These are phyloP conservation scores for Saksenaea vasiformis DNA, from an alignment of 371 early-diverging fungal genomes.

Conservation along the genomic window DNA sequence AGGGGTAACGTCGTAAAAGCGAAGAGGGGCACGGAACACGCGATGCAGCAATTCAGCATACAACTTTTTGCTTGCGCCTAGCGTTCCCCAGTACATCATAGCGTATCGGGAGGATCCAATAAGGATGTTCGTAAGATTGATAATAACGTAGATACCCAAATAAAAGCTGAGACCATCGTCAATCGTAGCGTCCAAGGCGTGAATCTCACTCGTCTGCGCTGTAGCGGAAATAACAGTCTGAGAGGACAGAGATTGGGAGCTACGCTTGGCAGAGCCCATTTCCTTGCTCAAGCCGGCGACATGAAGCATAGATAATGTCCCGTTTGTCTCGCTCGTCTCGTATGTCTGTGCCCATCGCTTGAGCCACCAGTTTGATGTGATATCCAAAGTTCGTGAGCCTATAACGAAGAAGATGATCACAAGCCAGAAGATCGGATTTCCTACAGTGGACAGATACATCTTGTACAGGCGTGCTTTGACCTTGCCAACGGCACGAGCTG, in stretches of 20 bases:
- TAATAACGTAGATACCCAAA: slow-evolving; percentile 42
- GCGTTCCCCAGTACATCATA: slow-evolving; percentile 47
- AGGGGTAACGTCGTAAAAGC: slow-evolving; percentile 90
- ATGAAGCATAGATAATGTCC: too few relatives aligned
- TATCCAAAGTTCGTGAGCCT: slow-evolving; percentile 49
- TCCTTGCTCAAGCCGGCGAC: too few relatives aligned
- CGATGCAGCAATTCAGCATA: slow-evolving; percentile 54
- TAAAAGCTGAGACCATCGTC: slow-evolving; percentile 39
- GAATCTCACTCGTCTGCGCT: not conserved
- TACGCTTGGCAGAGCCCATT: too few relatives aligned
- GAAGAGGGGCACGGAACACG: slow-evolving; percentile 65
- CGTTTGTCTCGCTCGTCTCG: slow-evolving; percentile 2
- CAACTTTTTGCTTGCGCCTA: slow-evolving; percentile 47
- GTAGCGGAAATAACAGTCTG: slow-evolving; percentile 5
- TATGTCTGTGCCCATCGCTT: slow-evolving; percentile 57
- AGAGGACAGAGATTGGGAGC: slow-evolving; percentile 5
- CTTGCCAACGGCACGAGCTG: slow-evolving; percentile 54
- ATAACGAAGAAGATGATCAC: slow-evolving; percentile 34
- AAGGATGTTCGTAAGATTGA: slow-evolving; percentile 37
- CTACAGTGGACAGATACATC: slow-evolving; percentile 49
- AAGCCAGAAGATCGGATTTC: slow-evolving; percentile 53
- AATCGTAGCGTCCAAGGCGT: slow-evolving; percentile 8
- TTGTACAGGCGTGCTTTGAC: slow-evolving; percentile 53
- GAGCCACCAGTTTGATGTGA: slow-evolving; percentile 56
- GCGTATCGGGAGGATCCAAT: slow-evolving; percentile 35